Conservation (phyloP, 768 basidiomycete genomes). For the Exsudoporus frostii region DNA sequence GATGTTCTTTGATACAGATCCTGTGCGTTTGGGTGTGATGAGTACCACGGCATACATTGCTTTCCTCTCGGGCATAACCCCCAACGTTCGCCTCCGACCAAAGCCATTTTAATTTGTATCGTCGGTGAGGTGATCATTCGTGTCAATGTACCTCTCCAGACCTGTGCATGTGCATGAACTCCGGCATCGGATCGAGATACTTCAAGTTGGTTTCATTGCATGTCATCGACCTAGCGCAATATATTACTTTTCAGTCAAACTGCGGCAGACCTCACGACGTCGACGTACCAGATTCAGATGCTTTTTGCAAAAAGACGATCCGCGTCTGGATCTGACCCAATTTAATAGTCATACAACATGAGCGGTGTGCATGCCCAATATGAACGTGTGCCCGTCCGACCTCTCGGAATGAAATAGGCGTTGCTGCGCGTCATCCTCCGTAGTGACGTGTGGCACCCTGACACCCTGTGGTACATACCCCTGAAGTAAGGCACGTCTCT, state of each 20-base stretch:
- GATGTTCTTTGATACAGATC: slow-evolving; percentile 27
- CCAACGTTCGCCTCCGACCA: slow-evolving; percentile 18
- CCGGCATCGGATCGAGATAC: slow-evolving; percentile 20
- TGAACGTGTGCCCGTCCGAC: neutral
- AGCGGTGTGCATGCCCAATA: neutral
- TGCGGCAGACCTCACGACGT: neutral
- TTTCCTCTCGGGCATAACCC: neutral
- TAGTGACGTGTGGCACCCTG: slow-evolving; percentile 24
- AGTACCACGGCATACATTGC: too few species aligned
- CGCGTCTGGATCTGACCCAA: slow-evolving; percentile 22
- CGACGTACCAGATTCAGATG: slow-evolving; percentile 17
- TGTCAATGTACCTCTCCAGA: slow-evolving; percentile 18
- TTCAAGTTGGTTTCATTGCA: slow-evolving; percentile 20
- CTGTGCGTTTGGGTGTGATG: neutral
- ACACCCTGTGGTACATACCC: slow-evolving; percentile 12
- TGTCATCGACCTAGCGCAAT: slow-evolving; percentile 24
- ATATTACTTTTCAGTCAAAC: neutral
- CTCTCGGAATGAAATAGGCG: slow-evolving; percentile 21
- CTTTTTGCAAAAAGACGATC: slow-evolving; percentile 20
- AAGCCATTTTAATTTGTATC: slow-evolving; percentile 20
- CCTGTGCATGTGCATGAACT: slow-evolving; percentile 17
- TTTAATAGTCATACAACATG: neutral
- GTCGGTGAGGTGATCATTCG: slow-evolving; percentile 16
- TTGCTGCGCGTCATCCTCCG: slow-evolving; percentile 12
- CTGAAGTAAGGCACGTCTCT: slow-evolving; percentile 4